A percentile compares a stretch with the other conserved stretches of the same genome.
These are phyloP conservation scores for Epichloe festucae DNA, from an alignment of 2,329 filamentous ascomycete genomes.

Conservation along the genomic window DNA sequence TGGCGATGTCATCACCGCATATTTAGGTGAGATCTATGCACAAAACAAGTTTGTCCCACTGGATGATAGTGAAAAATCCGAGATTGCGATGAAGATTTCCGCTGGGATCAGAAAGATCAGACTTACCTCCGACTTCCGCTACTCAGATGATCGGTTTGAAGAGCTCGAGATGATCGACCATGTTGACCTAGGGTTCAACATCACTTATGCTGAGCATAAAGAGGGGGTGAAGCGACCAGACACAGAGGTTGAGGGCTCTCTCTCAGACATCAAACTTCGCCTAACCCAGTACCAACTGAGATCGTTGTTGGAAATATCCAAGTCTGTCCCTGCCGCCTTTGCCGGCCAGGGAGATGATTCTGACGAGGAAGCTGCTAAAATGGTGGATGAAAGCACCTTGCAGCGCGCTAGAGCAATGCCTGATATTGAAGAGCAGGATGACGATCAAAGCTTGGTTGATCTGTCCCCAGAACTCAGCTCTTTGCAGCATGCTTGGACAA, in stretches of 20 bases:
- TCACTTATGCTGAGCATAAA: slow-evolving; percentile 83
- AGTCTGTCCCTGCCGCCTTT: slow-evolving; percentile 80
- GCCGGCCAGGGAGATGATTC: slow-evolving; percentile 52
- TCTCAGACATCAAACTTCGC: slow-evolving; percentile 86
- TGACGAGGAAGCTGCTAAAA: slow-evolving; percentile 61
- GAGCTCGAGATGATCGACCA: slow-evolving; percentile 95
- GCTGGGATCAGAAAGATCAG: slow-evolving; percentile 87
- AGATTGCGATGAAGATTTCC: slow-evolving; percentile 77
- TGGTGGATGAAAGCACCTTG: slow-evolving; percentile 48
- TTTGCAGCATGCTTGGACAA: slow-evolving; percentile 69
- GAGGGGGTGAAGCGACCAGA: slow-evolving; percentile 69
- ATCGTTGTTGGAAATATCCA: slow-evolving; percentile 76
- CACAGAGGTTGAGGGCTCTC: slow-evolving; percentile 76
- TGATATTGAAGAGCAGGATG: slow-evolving; percentile 16
- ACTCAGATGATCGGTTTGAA: slow-evolving; percentile 56
- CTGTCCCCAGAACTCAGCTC: slow-evolving; percentile 59
- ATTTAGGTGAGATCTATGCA: slow-evolving; percentile 93
- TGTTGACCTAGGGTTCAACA: slow-evolving; percentile 83
- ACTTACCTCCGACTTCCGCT: slow-evolving; percentile 81
- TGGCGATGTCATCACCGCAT: slow-evolving; percentile 78
- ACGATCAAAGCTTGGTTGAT: slow-evolving; percentile 33
- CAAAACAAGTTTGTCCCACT: slow-evolving; percentile 84
- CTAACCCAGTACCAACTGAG: slow-evolving; percentile 86
- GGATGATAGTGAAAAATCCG: slow-evolving; percentile 59
- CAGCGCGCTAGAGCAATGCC: slow-evolving; percentile 33